Evolutionary conservation across 1,139 yeast species (phyloP).

Genomic region (Suhomyces guaymorum): DNA sequence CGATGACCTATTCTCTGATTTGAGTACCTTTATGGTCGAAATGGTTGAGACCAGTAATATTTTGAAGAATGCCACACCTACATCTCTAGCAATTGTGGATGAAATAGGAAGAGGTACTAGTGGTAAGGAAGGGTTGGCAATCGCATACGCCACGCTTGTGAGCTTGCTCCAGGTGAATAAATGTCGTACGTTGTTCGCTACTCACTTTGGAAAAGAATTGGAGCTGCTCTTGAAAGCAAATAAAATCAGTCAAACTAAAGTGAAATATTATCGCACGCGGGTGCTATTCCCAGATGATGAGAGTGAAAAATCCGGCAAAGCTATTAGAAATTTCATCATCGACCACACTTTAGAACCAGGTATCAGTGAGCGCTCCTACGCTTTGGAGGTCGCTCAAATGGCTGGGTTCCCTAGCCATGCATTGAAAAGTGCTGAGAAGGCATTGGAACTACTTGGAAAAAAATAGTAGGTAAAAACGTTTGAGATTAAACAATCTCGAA

Average conservation of each 20-base stretch:
- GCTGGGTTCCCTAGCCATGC: constrained; percentile 82
- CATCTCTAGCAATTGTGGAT: constrained; percentile 85
- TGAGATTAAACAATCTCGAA: background rate
- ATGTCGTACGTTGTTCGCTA: constrained; percentile 85
- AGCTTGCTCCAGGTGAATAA: constrained; percentile 56
- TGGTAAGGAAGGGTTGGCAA: constrained; percentile 82
- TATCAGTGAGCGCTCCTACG: constrained; percentile 75
- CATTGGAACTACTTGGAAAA: constrained; percentile 24
- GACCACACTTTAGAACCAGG: constrained; percentile 72
- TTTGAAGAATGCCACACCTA: constrained; percentile 68
- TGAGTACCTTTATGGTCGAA: constrained; percentile 96
- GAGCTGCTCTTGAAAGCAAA: constrained; percentile 29
- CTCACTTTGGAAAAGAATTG: constrained; percentile 84
- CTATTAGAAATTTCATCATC: constrained; percentile 36
- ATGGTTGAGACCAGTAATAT: constrained; percentile 94
- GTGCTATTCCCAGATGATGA: constrained; percentile 25
- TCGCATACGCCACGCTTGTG: constrained; percentile 79
- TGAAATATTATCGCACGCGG: constrained; percentile 55
- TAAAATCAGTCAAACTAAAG: constrained; percentile 28
- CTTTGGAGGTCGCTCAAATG: constrained; percentile 75
- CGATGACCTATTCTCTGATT: constrained; percentile 81
- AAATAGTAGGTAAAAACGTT: background rate
- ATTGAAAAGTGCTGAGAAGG: constrained; percentile 49
- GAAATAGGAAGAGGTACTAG: constrained; percentile 98
- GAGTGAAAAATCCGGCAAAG: constrained; percentile 7